Evolutionary conservation across 2,329 filamentous ascomycete genomes (phyloP), one percentile per base, ranked within the genome.

Genomic region (Cordyceps tenuipes): DNA sequence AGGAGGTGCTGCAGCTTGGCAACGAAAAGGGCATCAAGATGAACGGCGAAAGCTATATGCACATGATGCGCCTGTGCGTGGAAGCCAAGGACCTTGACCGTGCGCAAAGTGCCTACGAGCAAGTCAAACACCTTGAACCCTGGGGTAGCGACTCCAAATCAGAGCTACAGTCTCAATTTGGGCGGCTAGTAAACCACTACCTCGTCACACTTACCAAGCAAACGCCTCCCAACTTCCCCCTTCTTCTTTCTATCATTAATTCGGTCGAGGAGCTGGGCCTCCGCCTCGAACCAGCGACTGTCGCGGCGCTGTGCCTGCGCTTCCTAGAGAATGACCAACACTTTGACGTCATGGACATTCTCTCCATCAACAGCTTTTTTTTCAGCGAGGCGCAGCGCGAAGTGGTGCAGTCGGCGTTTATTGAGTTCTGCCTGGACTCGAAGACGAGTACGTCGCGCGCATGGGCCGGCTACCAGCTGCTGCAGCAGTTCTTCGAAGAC

Each of bases 51-150:
- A 95, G 91, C 0, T 87, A 83, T 65, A 79, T 90, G 51, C 77
- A 95, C 55, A 85, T 91, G 68, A 82, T 97, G 66, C 82, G 87
- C 61, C 89, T 94, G 66, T 84, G 86, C 13, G 78, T 96, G n/a
- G 81, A 83, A 43, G 83, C 86, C 4, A 81, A 84, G 2, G 88
- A 97, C 70, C 72, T 94, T 17, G 80, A 85, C 39, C 89, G 87
- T 8, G 89, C 89, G 2, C 80, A 82, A 61, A 78, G 78, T 9
- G 82, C 87, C 5, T 93, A 87, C 71, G 80, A 86, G 57, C 69
- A 69, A 53, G 68, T 69, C 41, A 64, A 65, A 29, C 65, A 70
- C 44, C 58, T 69, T 10, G 70, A 71, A 52, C 71, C 71, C 2
- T 73, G 71, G 72, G 67, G 65, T 10, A 77, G 80, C 17, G 72